These are phyloP conservation scores for Asclepias syriaca DNA, from an alignment of 257 asterid genomes.

Conservation along the genomic window DNA sequence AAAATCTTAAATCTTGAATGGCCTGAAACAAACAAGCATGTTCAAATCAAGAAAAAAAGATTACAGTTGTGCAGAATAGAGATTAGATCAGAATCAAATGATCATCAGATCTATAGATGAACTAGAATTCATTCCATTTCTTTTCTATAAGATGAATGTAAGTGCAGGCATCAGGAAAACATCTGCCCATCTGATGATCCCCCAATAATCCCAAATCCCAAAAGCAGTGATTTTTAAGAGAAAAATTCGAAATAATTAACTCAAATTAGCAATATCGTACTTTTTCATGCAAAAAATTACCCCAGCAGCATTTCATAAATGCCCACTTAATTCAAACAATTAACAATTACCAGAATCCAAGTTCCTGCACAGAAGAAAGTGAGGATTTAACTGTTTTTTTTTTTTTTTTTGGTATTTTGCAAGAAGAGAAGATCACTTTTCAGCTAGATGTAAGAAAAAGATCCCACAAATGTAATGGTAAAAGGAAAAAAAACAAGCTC, in stretches of 20 bases:
- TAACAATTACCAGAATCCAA: background rate
- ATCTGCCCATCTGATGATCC: background rate
- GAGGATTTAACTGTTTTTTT: background rate
- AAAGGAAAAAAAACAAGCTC: background rate
- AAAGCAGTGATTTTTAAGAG: background rate
- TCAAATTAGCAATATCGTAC: background rate
- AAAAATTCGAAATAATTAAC: background rate
- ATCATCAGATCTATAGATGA: background rate
- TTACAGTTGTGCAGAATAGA: no score
- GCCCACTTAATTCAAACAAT: background rate
- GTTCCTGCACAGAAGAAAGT: background rate
- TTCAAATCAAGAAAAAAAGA: background rate
- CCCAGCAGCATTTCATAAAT: background rate
- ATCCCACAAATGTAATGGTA: background rate
- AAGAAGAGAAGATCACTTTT: background rate
- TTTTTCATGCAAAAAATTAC: background rate
- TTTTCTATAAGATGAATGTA: background rate
- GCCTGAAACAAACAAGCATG: conserved; percentile 9
- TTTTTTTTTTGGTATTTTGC: background rate
- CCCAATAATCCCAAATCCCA: background rate
- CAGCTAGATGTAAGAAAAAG: background rate
- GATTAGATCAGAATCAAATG: background rate
- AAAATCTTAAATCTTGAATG: background rate
- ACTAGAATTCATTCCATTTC: background rate
- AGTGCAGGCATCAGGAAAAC: background rate